Base-by-base conservation (phyloP, 441 rosid genomes). In the Populus tomentosa region DNA sequence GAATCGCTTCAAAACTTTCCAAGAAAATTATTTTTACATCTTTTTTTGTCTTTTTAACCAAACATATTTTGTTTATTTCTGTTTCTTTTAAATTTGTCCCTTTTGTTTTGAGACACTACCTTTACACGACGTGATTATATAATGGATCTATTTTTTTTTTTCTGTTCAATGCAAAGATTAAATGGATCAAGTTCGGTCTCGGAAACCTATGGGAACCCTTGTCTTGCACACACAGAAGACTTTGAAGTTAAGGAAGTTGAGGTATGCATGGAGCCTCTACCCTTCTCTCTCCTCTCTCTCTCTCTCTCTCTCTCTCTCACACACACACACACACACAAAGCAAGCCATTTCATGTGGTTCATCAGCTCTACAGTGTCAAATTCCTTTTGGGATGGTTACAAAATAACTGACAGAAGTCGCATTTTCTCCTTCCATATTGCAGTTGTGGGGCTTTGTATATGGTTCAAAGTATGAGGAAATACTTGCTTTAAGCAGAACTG, bases 401-500 rank as follows among this genome's bases (percentile, higher is more conserved):
- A 46, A 38, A 56, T 40, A 59, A 63, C 20, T 7, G 7, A 28
- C 46, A 23, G 30, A 21, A 36, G 7, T 71, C 33, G 35, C 30
- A 32, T 50, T 67, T 64, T 71, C 63, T 61, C 23, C 63, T 72
- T 73, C 36, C 61, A n/a, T 35, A 30, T 50, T 79, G 84, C 89
- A 96, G 99, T 82, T 96, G 69, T 94, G 98, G 99, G 97, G 98
- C 38, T 96, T 96, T 76, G 94, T 94, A 10, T 84, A 92, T 76
- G 90, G 90, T 71, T 86, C 99, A 18, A 90, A 87, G 83, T 96
- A 91, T 1, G 98, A 96, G 62, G 99, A 96, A 84, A 79, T 91
- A 35, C 92, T 92, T 56, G 85, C 94, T 77, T 80, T 79, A 68
- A 90, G 94, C 89, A 86, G 85, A 86, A 89, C 75, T 7, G 91